Evolutionary conservation across 371 early-diverging fungal species (phyloP), one percentile per base, ranked within the genome.

Genomic region (Blakeslea trispora): DNA sequence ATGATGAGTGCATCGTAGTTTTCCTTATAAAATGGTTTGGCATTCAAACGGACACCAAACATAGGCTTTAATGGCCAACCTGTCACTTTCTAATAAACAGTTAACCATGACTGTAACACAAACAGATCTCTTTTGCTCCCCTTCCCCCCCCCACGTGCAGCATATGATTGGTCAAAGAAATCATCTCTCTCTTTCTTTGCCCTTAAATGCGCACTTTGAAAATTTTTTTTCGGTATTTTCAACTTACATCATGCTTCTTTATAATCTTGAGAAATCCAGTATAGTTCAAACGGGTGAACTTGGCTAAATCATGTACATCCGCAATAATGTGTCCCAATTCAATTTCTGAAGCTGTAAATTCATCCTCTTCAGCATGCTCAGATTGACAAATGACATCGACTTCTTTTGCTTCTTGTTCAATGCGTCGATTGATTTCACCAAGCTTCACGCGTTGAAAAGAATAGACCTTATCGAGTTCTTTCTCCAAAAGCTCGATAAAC

Each of bases 201-300:
- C n/a, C n/a, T n/a, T 37, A 14, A 9, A 37, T 3, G 37, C 37
- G 37, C 37, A 37, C 9, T 37, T 14, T 37, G 2, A 18, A 21
- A 14, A 21, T 32, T 19, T 31, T 31, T 31, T 44, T 41, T 35
- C 10, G 17, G 31, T 18, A 18, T 34, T 49, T 49, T 42, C 39
- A 22, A 68, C 77, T 78, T 83, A 83, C 85, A 83, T 98, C 99
- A 74, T 97, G 97, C 77, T 98, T 97, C 77, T 97, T 97, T 67
- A 99, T 86, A 60, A 97, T 94, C 82, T 96, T 98, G 57, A 97
- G 78, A 64, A 98, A 97, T 15, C 95, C 99, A 34, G 97, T 91
- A 68, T 95, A 95, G 81, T 99, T 99, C 56, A 98, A 79, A 19
- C 97, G 85, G 8, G 93, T 90, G 69, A 92, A 99, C 77, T 94